phyloP scores from a whole-genome alignment of 2,329 filamentous ascomycete species.

The Phyllosticta citriasiana region DNA sequence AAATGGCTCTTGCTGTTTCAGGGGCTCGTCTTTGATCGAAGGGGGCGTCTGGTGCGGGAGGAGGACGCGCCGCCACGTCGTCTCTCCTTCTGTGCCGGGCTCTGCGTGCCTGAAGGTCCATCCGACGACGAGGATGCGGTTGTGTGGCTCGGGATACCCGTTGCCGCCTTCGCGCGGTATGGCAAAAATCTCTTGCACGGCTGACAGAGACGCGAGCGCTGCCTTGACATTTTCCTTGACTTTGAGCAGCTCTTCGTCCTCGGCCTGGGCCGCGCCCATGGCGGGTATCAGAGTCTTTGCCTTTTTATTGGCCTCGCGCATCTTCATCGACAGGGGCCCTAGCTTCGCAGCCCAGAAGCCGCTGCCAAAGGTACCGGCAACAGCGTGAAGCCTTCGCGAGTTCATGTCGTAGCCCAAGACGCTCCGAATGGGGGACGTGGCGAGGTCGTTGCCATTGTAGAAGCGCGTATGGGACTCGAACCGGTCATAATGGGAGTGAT shows the following conservation, averaged over 20 bases:
- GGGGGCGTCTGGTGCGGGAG: constrained; percentile 13
- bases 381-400: constrained; percentile 20
- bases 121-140: constrained; percentile 26
- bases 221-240: constrained; percentile 18
- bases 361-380: constrained; percentile 29
- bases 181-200: constrained; percentile 34
- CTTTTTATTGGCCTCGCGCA: constrained; percentile 10
- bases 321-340: constrained; percentile 11
- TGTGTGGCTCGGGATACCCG: constrained; percentile 1
- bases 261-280: constrained; percentile 3
- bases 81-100: constrained; percentile 19
- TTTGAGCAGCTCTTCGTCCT: constrained; percentile 12
- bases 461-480: constrained; percentile 26
- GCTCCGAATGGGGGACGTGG: constrained; percentile 19
- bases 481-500: constrained; percentile 20
- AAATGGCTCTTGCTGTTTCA: constrained; percentile 1
- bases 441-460: constrained; percentile 20
- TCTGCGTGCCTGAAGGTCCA: constrained; percentile 28
- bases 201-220: constrained; percentile 28
- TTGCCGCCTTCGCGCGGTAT: constrained; percentile 16
- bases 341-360: constrained; percentile 30
- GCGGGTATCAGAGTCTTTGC: constrained; percentile 3
- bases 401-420: constrained; percentile 17
- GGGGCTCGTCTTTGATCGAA: constrained; percentile 1
- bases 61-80: constrained; percentile 26